phyloP scores from a whole-genome alignment of 768 basidiomycete genomes.

The Mycena latifolia region DNA sequence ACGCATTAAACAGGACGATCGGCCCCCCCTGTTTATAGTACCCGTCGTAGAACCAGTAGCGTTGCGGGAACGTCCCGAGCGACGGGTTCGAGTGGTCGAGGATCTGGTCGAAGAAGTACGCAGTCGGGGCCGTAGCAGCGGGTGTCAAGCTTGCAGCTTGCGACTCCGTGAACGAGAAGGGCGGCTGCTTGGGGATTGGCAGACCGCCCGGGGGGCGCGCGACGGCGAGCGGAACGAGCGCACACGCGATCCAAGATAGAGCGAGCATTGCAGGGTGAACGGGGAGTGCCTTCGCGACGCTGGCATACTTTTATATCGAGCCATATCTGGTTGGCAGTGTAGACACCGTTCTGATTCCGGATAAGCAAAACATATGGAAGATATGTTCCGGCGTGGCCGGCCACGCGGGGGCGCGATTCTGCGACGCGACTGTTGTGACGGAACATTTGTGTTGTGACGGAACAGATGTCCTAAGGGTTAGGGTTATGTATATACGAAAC shows the following conservation, averaged over 20 bases:
- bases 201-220: constrained; percentile 15
- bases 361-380: too few species aligned
- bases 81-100: constrained; percentile 61
- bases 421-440: too few species aligned
- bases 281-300: neutral
- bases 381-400: too few species aligned
- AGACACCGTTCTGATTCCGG: too few species aligned
- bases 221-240: constrained; percentile 11
- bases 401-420: too few species aligned
- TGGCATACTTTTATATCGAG: neutral
- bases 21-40: constrained; percentile 51
- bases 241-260: constrained; percentile 18
- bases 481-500: too few species aligned
- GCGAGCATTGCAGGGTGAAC: constrained; percentile 14
- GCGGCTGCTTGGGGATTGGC: constrained; percentile 22
- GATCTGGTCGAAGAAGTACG: constrained; percentile 51
- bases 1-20: constrained; percentile 28
- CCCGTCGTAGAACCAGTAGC: constrained; percentile 62
- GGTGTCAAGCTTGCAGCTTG: neutral
- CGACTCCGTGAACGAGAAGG: constrained; percentile 11
- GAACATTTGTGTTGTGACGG: too few species aligned
- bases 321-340: too few species aligned
- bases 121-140: neutral
- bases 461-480: too few species aligned
- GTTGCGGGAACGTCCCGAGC: constrained; percentile 64